A percentile compares a stretch with the other conserved stretches of the same genome.
Evolutionary conservation across 371 early-diverging fungal genomes (phyloP).

Genomic region (Haplosporangium sp.): DNA sequence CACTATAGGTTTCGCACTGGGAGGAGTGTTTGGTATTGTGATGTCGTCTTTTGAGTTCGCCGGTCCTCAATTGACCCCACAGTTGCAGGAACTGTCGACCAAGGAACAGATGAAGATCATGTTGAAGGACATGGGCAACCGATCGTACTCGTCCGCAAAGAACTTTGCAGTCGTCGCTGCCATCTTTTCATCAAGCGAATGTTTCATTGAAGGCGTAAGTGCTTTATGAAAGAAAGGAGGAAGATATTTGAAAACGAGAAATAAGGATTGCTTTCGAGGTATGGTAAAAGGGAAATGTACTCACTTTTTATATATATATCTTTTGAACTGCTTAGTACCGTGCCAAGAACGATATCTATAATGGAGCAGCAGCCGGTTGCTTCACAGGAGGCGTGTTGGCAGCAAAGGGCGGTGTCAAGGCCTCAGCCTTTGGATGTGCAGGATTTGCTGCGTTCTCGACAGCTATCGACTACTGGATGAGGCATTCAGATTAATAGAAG

Average conservation of each 20-base stretch:
- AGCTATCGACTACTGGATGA: conserved; percentile 90
- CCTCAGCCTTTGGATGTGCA: conserved; percentile 85
- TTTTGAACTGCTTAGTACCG: conserved; percentile 72
- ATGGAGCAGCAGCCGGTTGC: conserved; percentile 92
- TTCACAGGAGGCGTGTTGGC: conserved; percentile 93
- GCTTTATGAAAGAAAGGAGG: too few species aligned
- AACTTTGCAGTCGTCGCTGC: conserved; percentile 94
- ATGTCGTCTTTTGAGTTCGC: conserved; percentile 90
- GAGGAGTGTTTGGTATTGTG: conserved; percentile 92
- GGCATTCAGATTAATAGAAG: conserved; percentile 37
- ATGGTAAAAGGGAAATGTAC: too few species aligned
- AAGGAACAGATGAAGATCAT: conserved; percentile 84
- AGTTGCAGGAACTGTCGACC: conserved; percentile 74
- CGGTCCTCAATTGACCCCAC: conserved; percentile 64
- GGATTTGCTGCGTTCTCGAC: conserved; percentile 96
- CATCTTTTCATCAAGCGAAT: conserved; percentile 92
- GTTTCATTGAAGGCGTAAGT: conserved; percentile 91
- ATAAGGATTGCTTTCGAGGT: too few species aligned
- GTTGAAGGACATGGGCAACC: conserved; percentile 88
- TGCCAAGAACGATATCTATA: conserved; percentile 93
- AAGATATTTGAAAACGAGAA: too few species aligned
- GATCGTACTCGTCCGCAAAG: conserved; percentile 87
- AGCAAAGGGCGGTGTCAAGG: conserved; percentile 82
- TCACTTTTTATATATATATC: not conserved
- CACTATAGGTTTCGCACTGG: conserved; percentile 86